Evolutionary conservation across 2,329 filamentous ascomycete species (phyloP).

Genomic region (Cryoendolithus antarcticus): DNA sequence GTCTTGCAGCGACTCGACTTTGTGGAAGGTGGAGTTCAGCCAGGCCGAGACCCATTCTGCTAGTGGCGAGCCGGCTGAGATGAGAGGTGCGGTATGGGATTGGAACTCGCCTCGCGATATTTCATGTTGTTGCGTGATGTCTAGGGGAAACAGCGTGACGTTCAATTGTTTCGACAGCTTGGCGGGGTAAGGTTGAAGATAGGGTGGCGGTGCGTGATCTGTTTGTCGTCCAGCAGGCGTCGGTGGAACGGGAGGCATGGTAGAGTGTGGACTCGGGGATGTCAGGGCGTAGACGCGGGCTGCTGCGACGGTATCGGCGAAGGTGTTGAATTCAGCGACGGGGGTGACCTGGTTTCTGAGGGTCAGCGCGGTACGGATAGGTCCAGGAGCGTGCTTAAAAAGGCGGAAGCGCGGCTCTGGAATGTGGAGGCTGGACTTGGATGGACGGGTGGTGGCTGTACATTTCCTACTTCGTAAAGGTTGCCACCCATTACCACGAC

Average conservation of each 20-base stretch:
- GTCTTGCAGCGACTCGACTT: constrained; percentile 30
- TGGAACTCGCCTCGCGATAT: constrained; percentile 29
- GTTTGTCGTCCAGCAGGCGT: constrained; percentile 18
- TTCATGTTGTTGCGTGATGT: constrained; percentile 34
- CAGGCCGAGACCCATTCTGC: constrained; percentile 35
- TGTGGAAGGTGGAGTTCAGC: constrained; percentile 33
- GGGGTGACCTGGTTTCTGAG: constrained; percentile 48
- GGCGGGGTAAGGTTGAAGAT: constrained; percentile 27
- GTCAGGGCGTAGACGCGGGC: constrained; percentile 38
- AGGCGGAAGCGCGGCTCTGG: constrained; percentile 25
- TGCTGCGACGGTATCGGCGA: constrained; percentile 54
- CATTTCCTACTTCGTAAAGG: constrained; percentile 66
- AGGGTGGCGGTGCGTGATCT: constrained; percentile 19
- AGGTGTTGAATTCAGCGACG: constrained; percentile 88
- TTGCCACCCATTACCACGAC: constrained; percentile 92
- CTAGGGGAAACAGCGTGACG: constrained; percentile 36
- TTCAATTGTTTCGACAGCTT: constrained; percentile 31
- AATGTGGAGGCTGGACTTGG: background rate
- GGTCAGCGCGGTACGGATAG: constrained; percentile 9
- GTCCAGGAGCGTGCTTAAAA: constrained; percentile 26
- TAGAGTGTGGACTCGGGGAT: constrained; percentile 52
- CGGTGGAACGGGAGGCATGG: constrained; percentile 59
- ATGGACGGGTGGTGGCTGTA: constrained; percentile 17
- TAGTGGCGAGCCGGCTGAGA: constrained; percentile 27
- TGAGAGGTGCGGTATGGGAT: constrained; percentile 16